A percentile compares a stretch with the other conserved stretches of the same genome.
Conservation (phyloP, 1,139 yeast genomes). For the Tardiomyces digboiensis region DNA sequence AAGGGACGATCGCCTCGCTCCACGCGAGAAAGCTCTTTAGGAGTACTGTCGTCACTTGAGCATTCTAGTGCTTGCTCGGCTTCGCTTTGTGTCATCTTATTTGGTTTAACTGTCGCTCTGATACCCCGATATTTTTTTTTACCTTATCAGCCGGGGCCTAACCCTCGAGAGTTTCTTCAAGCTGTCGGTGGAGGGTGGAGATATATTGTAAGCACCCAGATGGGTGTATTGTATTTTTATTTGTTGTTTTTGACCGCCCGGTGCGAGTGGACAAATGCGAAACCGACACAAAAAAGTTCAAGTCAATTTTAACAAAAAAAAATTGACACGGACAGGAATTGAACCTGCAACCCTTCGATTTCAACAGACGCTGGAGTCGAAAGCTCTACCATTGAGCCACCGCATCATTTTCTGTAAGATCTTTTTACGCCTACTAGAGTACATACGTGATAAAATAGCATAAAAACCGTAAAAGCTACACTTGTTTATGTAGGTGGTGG, state of each 20-base stretch:
- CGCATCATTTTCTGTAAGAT: conserved; percentile 39
- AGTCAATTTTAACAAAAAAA: conserved; percentile 19
- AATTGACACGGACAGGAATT: conserved; percentile 65
- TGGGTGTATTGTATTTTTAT: too few relatives aligned
- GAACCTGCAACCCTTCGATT: conserved; percentile 71
- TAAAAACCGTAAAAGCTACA: too few relatives aligned
- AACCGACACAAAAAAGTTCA: neutral
- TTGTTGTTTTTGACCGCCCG: too few relatives aligned
- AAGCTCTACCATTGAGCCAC: conserved; percentile 94
- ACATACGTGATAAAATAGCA: too few relatives aligned
- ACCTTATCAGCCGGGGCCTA: too few relatives aligned
- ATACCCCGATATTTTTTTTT: too few relatives aligned
- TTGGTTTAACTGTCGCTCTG: too few relatives aligned
- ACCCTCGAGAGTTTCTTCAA: too few relatives aligned
- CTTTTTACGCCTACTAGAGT: too few relatives aligned
- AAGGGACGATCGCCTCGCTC: conserved; percentile 77
- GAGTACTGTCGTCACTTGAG: neutral
- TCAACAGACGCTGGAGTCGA: conserved; percentile 61
- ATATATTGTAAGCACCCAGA: too few relatives aligned
- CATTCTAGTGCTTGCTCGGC: neutral
- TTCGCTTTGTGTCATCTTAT: neutral
- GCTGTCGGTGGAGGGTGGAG: too few relatives aligned
- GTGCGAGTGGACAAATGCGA: neutral
- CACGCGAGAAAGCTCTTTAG: conserved; percentile 11
- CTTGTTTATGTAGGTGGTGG: too few relatives aligned